A percentile compares a stretch with the other conserved stretches of the same genome.
phyloP scores from a whole-genome alignment of 495 filamentous ascomycete genomes.

The Filosporella fistucella region DNA sequence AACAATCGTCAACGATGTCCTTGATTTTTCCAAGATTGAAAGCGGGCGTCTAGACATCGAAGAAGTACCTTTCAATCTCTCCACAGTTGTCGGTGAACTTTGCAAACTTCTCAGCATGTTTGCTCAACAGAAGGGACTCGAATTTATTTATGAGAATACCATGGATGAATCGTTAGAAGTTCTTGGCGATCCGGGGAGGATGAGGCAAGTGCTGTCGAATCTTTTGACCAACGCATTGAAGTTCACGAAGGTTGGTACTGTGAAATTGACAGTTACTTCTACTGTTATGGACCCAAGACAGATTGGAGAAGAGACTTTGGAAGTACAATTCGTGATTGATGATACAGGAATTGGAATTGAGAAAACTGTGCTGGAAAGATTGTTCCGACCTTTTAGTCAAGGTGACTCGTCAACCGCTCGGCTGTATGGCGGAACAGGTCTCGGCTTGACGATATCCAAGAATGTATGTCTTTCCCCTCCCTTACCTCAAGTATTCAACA shows the following conservation, averaged over 20 bases:
- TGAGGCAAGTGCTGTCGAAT: conserved; percentile 79
- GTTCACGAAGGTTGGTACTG: conserved; percentile 68
- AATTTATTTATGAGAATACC: conserved; percentile 38
- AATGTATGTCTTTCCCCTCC: conserved; percentile 20
- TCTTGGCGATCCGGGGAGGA: conserved; percentile 70
- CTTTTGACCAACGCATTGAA: conserved; percentile 82
- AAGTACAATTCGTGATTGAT: conserved; percentile 57
- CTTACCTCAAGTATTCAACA: not conserved
- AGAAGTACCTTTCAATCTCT: conserved; percentile 73
- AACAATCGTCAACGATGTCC: conserved; percentile 82
- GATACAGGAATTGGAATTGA: conserved; percentile 84
- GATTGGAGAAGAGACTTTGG: conserved; percentile 37
- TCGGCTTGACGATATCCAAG: conserved; percentile 77
- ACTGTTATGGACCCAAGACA: conserved; percentile 26
- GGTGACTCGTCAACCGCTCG: conserved; percentile 72
- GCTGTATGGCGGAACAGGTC: conserved; percentile 72
- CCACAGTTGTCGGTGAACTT: conserved; percentile 59
- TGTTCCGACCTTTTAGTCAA: conserved; percentile 83
- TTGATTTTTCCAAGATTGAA: conserved; percentile 84
- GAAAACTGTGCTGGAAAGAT: conserved; percentile 58
- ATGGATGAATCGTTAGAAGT: conserved; percentile 40
- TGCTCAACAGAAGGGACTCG: conserved; percentile 50
- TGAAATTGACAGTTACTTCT: conserved; percentile 41
- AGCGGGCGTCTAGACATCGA: conserved; percentile 69
- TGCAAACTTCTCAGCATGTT: conserved; percentile 55